These are phyloP conservation scores for Sequoia sempervirens DNA, from an alignment of 75 land plant genomes.

Conservation along the genomic window DNA sequence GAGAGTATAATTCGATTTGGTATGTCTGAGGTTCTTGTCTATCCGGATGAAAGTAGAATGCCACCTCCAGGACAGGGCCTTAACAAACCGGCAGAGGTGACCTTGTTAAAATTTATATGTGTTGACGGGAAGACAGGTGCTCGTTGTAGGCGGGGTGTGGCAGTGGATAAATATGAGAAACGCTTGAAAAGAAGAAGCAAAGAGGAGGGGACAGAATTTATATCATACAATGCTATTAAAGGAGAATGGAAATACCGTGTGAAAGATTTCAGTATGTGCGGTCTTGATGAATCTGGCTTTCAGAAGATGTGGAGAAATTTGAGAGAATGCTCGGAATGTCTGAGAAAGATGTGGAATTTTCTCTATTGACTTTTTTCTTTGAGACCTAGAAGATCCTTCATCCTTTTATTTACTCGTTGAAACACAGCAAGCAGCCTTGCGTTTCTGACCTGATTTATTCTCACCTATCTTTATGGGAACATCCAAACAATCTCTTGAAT, in stretches of 20 bases:
- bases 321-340: no score
- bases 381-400: background rate
- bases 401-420: background rate
- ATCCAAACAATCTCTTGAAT: background rate
- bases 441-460: background rate
- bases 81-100: constrained; percentile 91
- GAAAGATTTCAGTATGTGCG: constrained; percentile 55
- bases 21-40: constrained; percentile 84
- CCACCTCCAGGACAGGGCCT: constrained; percentile 91
- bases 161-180: constrained; percentile 65
- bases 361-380: background rate
- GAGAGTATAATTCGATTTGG: constrained; percentile 90
- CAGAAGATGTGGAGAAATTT: no score
- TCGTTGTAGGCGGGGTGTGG: no score
- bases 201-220: constrained; percentile 58
- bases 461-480: background rate
- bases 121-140: no score
- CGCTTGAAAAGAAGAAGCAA: constrained; percentile 73
- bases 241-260: constrained; percentile 95
- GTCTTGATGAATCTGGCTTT: no score
- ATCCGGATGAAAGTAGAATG: constrained; percentile 85
- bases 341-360: background rate
- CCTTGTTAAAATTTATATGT: no score
- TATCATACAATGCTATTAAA: constrained; percentile 33
- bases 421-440: background rate